Evolutionary conservation across 179 eudicot species (phyloP).

Genomic region (Drosera spatulata): DNA sequence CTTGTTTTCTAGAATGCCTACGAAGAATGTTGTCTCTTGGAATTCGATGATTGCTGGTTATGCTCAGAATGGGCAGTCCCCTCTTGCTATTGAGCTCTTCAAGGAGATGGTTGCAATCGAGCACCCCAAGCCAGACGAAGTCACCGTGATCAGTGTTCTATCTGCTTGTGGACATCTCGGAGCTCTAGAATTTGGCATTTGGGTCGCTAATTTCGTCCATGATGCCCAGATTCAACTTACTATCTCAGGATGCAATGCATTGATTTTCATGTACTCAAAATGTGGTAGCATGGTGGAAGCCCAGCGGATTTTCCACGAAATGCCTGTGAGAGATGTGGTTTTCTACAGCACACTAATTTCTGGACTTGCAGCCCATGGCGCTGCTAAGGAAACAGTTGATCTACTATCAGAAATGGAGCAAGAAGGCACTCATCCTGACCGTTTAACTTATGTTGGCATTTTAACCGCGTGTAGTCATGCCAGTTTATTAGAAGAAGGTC

Average conservation of each 20-base stretch:
- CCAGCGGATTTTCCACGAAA: conserved; percentile 25
- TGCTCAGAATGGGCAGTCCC: conserved; percentile 61
- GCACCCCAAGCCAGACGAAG: conserved; percentile 38
- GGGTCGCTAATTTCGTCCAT: conserved; percentile 26
- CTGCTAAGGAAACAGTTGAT: conserved; percentile 40
- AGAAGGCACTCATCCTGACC: conserved; percentile 42
- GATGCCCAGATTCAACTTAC: conserved; percentile 21
- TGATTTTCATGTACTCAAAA: conserved; percentile 65
- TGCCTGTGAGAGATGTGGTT: conserved; percentile 42
- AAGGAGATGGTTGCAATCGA: conserved; percentile 29
- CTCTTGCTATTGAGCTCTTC: conserved; percentile 46
- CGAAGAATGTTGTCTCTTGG: conserved; percentile 44
- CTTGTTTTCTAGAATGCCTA: conserved; percentile 38
- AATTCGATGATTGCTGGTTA: conserved; percentile 68
- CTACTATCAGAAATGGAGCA: conserved; percentile 32
- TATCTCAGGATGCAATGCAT: conserved; percentile 40
- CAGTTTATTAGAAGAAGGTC: conserved; percentile 47
- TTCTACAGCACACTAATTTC: conserved; percentile 52
- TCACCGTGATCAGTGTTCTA: conserved; percentile 50
- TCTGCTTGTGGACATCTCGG: conserved; percentile 79
- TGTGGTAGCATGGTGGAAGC: conserved; percentile 65
- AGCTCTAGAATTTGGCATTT: conserved; percentile 44
- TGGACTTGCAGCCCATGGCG: conserved; percentile 60
- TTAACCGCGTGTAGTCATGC: conserved; percentile 69
- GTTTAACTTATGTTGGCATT: conserved; percentile 42